phyloP scores from a whole-genome alignment of 2,329 filamentous ascomycete species.

The Exophiala viscosa region DNA sequence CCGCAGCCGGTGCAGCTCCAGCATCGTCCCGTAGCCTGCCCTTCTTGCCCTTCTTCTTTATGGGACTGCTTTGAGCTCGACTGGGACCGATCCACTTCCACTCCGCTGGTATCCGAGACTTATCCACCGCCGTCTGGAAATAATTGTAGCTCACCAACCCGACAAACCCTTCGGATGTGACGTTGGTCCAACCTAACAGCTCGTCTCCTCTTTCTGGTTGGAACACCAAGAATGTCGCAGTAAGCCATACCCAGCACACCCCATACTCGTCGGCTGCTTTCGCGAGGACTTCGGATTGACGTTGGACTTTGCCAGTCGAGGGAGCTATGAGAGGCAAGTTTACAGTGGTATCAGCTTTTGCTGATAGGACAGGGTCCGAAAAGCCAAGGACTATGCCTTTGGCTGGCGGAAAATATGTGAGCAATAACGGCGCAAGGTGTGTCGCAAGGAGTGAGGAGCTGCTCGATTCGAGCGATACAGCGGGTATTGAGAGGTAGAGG shows the following conservation, averaged over 20 bases:
- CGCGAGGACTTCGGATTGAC: conserved; percentile 41
- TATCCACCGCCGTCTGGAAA: conserved; percentile 85
- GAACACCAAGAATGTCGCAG: conserved; percentile 80
- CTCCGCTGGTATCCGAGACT: conserved; percentile 65
- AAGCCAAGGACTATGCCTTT: conserved; percentile 45
- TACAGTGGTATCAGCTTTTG: conserved; percentile 35
- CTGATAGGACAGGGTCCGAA: conserved; percentile 25
- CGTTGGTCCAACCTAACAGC: conserved; percentile 65
- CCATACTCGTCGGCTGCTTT: conserved; percentile 71
- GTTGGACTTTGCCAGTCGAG: conserved; percentile 30
- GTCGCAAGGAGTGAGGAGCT: conserved; percentile 58
- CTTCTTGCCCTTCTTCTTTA: conserved; percentile 31
- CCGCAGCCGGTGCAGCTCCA: conserved; percentile 43
- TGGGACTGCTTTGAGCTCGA: conserved; percentile 29
- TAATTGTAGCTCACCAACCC: conserved; percentile 85
- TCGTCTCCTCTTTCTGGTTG: conserved; percentile 68
- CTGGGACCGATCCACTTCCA: conserved; percentile 75
- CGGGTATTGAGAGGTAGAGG: conserved; percentile 61
- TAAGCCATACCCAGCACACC: conserved; percentile 82
- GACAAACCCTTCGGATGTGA: conserved; percentile 84
- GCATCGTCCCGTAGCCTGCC: conserved; percentile 32
- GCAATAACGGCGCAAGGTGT: conserved; percentile 60
- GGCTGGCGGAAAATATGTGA: conserved; percentile 60
- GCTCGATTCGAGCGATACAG: conserved; percentile 51
- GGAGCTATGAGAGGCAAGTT: conserved; percentile 36